Evolutionary conservation across 169 alveolate species (phyloP), one percentile per base, ranked within the genome.

Genomic region (Eimeria sp.): DNA sequence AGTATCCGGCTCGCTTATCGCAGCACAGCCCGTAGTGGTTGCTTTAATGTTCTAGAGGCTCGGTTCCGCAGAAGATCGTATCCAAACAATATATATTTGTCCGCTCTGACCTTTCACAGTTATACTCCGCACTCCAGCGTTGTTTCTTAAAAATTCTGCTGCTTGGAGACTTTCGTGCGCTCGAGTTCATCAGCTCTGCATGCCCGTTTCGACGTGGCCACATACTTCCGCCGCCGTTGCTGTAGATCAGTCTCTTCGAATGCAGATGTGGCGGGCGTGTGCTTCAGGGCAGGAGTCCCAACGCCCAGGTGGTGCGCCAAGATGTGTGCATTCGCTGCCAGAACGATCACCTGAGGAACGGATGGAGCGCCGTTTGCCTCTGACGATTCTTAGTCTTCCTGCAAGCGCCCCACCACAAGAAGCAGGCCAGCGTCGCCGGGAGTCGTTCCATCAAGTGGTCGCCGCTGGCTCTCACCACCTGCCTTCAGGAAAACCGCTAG

Each of bases 281-380:
- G 13, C 47, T 84, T 54, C 58, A 61, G 75, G 63, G 49, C 34
- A 58, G 61, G 92, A 84, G 11, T 84, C 61, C 30, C 57, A 58
- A 72, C 40, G 43, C 75, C 40, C 40, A 34, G 2, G 40, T 34
- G 40, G 40, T 34, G 40, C 40, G 30, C 3, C 78, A 84, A 30
- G 40, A 34, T 20, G 78, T 84, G 57, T 45, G 61, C 75, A 61
- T 20, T 13, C 25, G 54, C 92, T 84, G 51, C 92, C 92, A 5
- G 92, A 84, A 45, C 25, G 92, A 43, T 84, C 61, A 10, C 92
- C 92, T 25, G 92, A 84, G 92, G 72, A 84, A 40, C 92, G 92
- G 34, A 84, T 84, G 92, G 92, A 84, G 76, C 92, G 92, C 25
- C 92, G 58, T 30, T 84, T 84, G 78, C 92, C 92, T 16, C 76